Conservation (phyloP, 495 filamentous ascomycete species). For the Penicillium odoratum region DNA sequence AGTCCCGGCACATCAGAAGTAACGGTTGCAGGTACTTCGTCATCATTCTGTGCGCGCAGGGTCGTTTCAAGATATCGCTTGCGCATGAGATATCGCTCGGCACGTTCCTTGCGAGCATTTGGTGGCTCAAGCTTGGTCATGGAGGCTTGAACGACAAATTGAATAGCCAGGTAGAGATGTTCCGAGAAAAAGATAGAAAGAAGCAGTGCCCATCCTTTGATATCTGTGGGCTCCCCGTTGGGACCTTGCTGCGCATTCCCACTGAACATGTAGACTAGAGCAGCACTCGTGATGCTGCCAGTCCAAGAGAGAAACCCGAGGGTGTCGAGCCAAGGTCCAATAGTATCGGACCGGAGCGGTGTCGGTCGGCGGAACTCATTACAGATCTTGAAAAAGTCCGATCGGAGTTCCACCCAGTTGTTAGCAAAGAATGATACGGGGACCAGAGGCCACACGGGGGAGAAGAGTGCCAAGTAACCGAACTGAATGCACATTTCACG, state of each 20-base stretch:
- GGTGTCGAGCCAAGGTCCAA: slow-evolving; percentile 90
- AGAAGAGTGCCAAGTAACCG: slow-evolving; percentile 92
- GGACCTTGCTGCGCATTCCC: slow-evolving; percentile 57
- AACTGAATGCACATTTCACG: slow-evolving; percentile 96
- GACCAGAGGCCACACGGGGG: slow-evolving; percentile 88
- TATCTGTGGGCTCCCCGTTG: slow-evolving; percentile 56
- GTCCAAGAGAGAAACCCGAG: slow-evolving; percentile 90
- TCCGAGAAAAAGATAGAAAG: slow-evolving; percentile 85
- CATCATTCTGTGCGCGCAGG: slow-evolving; percentile 32
- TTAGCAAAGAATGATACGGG: slow-evolving; percentile 88
- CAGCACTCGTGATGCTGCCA: slow-evolving; percentile 80
- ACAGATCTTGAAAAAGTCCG: slow-evolving; percentile 93
- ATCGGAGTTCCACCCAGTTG: slow-evolving; percentile 94
- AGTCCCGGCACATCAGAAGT: slow-evolving; percentile 33
- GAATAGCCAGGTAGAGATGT: slow-evolving; percentile 75
- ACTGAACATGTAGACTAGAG: slow-evolving; percentile 84
- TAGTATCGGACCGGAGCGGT: slow-evolving; percentile 85
- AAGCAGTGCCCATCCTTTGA: slow-evolving; percentile 79
- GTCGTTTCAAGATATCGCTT: slow-evolving; percentile 65
- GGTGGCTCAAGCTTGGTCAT: slow-evolving; percentile 82
- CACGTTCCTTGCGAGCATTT: slow-evolving; percentile 76
- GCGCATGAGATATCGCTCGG: slow-evolving; percentile 70
- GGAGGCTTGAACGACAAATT: slow-evolving; percentile 66
- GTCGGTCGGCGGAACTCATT: slow-evolving; percentile 84
- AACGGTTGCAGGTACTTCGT: slow-evolving; percentile 22